Percentiles rank a stretch among this genome's conserved stretches.
These are phyloP conservation scores for Acaromyces ingoldii DNA, from an alignment of 1,284 basidiomycete species.

Conservation along the genomic window DNA sequence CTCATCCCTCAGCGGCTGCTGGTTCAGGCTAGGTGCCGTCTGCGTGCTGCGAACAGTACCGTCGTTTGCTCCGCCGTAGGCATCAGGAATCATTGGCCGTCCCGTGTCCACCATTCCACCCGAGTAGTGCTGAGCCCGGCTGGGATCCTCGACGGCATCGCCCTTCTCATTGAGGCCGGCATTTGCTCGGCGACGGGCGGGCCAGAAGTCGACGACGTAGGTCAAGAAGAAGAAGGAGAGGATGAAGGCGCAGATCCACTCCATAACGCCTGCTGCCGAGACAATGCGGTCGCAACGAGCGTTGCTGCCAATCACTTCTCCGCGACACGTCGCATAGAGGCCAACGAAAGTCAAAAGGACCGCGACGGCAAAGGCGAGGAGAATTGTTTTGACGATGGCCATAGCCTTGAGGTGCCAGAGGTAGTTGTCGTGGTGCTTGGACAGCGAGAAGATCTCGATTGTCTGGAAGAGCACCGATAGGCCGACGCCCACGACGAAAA, in stretches of 20 bases:
- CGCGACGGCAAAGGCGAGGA: conserved; percentile 53
- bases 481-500: conserved; percentile 56
- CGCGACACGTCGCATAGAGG: conserved; percentile 50
- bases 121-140: too few relatives aligned
- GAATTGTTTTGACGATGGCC: conserved; percentile 54
- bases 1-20: neutral
- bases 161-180: conserved; percentile 31
- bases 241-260: conserved; percentile 50
- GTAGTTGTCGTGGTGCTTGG: conserved; percentile 51
- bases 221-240: conserved; percentile 52
- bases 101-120: too few relatives aligned
- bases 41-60: too few relatives aligned
- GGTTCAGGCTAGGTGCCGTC: conserved; percentile 1
- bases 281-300: conserved; percentile 53
- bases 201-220: conserved; percentile 50
- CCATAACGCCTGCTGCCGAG: conserved; percentile 52
- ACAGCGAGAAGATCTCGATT: conserved; percentile 53
- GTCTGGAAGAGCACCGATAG: conserved; percentile 56
- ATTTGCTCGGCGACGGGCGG: conserved; percentile 24
- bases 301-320: conserved; percentile 22
- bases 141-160: conserved; percentile 25
- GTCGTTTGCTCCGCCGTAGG: too few relatives aligned
- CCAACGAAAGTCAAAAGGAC: conserved; percentile 55
- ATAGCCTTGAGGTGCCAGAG: conserved; percentile 53
- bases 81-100: too few relatives aligned